Evolutionary conservation across 768 basidiomycete genomes (phyloP).

Genomic region (Naganishia vishniacii): DNA sequence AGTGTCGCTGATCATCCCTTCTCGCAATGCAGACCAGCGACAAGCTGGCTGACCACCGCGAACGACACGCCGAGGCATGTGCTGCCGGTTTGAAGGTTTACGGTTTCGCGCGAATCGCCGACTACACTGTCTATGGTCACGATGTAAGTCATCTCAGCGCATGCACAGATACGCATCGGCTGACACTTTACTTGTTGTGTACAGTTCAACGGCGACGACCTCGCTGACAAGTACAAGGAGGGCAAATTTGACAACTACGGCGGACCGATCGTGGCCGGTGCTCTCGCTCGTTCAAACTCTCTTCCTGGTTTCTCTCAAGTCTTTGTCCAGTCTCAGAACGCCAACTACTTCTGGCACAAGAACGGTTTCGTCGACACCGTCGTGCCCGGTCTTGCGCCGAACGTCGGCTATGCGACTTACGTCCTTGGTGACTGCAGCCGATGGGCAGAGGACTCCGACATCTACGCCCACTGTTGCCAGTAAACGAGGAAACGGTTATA

Average conservation of each 20-base stretch:
- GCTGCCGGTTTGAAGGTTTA: slow-evolving; percentile 16
- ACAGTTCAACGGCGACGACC: not conserved
- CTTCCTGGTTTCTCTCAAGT: not conserved
- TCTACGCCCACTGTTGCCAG: slow-evolving; percentile 14
- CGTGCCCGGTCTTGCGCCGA: not conserved
- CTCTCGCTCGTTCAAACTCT: not conserved
- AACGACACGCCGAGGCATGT: not conserved
- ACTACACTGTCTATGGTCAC: not conserved
- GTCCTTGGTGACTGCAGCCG: not conserved
- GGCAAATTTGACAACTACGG: slow-evolving; percentile 16
- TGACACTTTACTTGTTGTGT: not conserved
- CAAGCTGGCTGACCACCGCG: not conserved
- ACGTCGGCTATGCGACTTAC: slow-evolving; percentile 10
- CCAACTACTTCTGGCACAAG: slow-evolving; percentile 18
- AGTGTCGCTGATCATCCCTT: no score
- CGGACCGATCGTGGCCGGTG: slow-evolving; percentile 3
- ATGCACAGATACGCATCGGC: not conserved
- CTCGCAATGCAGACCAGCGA: no score
- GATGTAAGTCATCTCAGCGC: not conserved
- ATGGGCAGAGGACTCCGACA: not conserved
- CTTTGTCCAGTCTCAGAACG: slow-evolving; percentile 4
- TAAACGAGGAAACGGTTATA: no score
- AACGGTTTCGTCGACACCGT: not conserved
- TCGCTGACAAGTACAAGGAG: not conserved
- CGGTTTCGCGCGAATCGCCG: slow-evolving; percentile 7